These are phyloP conservation scores for Seiridium cupressi DNA, from an alignment of 2,329 filamentous ascomycete species.

Conservation along the genomic window DNA sequence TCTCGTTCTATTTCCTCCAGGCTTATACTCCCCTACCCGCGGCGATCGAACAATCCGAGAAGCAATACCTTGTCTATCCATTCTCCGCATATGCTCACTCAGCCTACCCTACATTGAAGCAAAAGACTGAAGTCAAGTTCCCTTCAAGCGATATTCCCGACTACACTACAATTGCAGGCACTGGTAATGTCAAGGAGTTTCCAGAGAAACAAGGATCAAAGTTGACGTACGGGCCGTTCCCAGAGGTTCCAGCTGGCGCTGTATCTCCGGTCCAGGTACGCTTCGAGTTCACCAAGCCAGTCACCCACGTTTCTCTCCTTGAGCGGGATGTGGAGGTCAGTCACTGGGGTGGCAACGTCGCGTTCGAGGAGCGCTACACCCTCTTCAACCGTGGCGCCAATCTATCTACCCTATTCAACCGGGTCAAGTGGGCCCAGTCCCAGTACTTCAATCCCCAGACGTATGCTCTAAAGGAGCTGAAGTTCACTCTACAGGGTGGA, in stretches of 20 bases:
- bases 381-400: constrained; percentile 84
- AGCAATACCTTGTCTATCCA: constrained; percentile 81
- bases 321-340: constrained; percentile 94
- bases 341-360: constrained; percentile 96
- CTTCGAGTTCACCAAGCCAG: constrained; percentile 93
- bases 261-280: constrained; percentile 72
- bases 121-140: constrained; percentile 97
- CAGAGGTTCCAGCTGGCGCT: constrained; percentile 76
- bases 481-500: constrained; percentile 75
- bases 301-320: constrained; percentile 74
- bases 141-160: constrained; percentile 76
- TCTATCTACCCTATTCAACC: constrained; percentile 69
- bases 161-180: constrained; percentile 72
- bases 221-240: constrained; percentile 88
- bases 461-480: constrained; percentile 77
- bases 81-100: constrained; percentile 86
- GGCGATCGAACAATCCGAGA: constrained; percentile 76
- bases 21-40: constrained; percentile 80
- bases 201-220: constrained; percentile 82
- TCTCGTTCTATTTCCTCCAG: constrained; percentile 79
- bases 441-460: constrained; percentile 76
- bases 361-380: constrained; percentile 91
- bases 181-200: constrained; percentile 57
- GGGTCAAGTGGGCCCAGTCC: constrained; percentile 71
- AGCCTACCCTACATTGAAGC: constrained; percentile 82